Conservation (phyloP, 2,329 filamentous ascomycete genomes). For the Colletotrichum endophyticum region DNA sequence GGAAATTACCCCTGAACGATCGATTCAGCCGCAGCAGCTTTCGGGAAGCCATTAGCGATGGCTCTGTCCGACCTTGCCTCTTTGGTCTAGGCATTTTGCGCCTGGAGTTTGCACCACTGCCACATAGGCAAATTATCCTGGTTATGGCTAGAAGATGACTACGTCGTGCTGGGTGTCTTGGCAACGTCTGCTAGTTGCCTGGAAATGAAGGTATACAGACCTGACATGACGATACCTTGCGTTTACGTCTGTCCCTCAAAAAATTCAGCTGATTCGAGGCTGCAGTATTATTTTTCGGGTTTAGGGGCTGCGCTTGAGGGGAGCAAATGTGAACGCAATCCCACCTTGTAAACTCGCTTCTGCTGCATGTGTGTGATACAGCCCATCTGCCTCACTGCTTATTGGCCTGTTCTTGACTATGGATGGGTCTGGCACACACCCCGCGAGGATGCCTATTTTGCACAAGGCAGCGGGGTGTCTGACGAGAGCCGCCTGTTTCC, state of each 20-base stretch:
- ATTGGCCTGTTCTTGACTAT: background rate
- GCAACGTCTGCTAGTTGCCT: background rate
- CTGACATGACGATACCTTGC: background rate
- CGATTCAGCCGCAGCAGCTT: conserved; percentile 12
- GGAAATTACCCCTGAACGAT: background rate
- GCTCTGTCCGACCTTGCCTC: background rate
- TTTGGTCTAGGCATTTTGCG: background rate
- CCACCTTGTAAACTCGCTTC: background rate
- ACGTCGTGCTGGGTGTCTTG: background rate
- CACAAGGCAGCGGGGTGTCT: background rate
- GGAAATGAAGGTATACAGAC: background rate
- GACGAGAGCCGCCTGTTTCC: no score
- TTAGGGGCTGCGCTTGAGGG: background rate
- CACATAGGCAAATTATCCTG: background rate
- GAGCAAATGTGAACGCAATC: background rate
- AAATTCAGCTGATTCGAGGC: background rate
- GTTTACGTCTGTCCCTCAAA: background rate
- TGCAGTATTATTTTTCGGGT: background rate
- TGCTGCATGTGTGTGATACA: background rate
- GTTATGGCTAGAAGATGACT: background rate
- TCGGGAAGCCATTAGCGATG: conserved; percentile 7
- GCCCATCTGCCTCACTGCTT: background rate
- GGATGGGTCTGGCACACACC: background rate
- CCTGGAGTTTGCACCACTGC: background rate
- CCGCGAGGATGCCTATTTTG: background rate